These are phyloP conservation scores for Apophysomyces elegans DNA, from an alignment of 371 early-diverging fungal genomes.

Conservation along the genomic window DNA sequence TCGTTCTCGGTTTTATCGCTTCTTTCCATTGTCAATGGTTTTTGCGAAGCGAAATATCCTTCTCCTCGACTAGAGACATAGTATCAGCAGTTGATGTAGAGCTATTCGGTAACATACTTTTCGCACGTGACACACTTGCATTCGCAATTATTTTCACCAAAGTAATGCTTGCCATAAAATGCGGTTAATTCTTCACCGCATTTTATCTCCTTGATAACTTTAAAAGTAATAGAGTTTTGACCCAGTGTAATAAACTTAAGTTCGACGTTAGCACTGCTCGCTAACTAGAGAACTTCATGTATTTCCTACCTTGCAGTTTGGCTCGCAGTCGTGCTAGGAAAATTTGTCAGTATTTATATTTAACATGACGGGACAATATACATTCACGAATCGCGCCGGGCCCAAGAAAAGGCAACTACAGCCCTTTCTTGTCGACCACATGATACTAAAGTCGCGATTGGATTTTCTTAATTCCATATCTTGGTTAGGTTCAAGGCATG, in stretches of 20 bases:
- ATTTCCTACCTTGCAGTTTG: slow-evolving; percentile 72
- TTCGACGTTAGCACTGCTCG: not conserved
- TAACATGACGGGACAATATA: slow-evolving; percentile 23
- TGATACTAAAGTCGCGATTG: slow-evolving; percentile 85
- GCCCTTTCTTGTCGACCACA: slow-evolving; percentile 76
- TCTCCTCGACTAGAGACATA: slow-evolving; percentile 22
- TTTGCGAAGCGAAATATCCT: slow-evolving; percentile 21
- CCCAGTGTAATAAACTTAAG: slow-evolving; percentile 67
- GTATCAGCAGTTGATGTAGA: not conserved
- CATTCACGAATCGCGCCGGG: slow-evolving; percentile 93
- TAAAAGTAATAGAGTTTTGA: slow-evolving; percentile 74
- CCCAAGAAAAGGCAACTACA: slow-evolving; percentile 88
- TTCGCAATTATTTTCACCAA: slow-evolving; percentile 85
- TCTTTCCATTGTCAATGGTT: slow-evolving; percentile 15
- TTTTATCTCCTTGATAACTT: slow-evolving; percentile 74
- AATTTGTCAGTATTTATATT: slow-evolving; percentile 8
- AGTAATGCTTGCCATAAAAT: slow-evolving; percentile 87
- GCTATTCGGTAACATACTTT: slow-evolving; percentile 30
- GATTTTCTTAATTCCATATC: slow-evolving; percentile 68
- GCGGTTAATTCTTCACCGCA: slow-evolving; percentile 89
- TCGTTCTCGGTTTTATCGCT: slow-evolving; percentile 16
- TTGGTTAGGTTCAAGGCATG: slow-evolving; percentile 71
- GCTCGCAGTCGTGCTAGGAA: slow-evolving; percentile 87
- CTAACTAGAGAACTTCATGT: not conserved
- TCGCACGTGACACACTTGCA: slow-evolving; percentile 94